Evolutionary conservation across 1,139 yeast species (phyloP).

Genomic region (Protomyces pachydermus): DNA sequence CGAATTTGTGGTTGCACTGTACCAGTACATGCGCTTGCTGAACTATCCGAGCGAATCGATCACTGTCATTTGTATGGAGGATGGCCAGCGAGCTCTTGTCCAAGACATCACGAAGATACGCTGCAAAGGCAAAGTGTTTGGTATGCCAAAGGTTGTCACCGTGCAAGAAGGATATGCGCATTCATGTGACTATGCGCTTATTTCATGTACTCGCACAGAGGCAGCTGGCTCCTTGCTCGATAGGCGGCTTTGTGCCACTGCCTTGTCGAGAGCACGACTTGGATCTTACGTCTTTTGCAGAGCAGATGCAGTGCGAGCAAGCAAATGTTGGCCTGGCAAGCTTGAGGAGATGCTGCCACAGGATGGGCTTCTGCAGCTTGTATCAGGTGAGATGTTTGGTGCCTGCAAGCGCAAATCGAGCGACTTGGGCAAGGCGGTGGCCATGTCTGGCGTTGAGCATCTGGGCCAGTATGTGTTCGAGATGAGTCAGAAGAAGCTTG

Average conservation of each 20-base stretch:
- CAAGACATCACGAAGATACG: conserved; percentile 36
- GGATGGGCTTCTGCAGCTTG: conserved; percentile 36
- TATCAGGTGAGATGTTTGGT: conserved; percentile 40
- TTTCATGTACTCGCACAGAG: conserved; percentile 38
- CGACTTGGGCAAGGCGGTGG: conserved; percentile 31
- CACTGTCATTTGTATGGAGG: conserved; percentile 45
- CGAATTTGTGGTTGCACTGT: conserved; percentile 49
- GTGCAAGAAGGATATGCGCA: conserved; percentile 38
- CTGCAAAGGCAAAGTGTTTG: conserved; percentile 37
- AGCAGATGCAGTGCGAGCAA: conserved; percentile 3
- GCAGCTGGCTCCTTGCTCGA: conserved; percentile 36
- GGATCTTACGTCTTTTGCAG: conserved; percentile 42
- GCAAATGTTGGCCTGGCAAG: conserved; percentile 2
- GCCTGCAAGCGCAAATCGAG: conserved; percentile 31
- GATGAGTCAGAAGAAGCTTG: conserved; percentile 38
- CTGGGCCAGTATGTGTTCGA: conserved; percentile 42
- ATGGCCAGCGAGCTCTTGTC: conserved; percentile 41
- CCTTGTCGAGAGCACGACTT: conserved; percentile 39
- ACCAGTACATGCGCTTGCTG: conserved; percentile 47
- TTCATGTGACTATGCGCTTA: conserved; percentile 38
- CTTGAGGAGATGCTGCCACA: conserved; percentile 28
- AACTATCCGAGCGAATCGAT: conserved; percentile 47
- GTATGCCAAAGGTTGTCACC: conserved; percentile 38
- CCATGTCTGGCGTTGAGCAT: conserved; percentile 41
- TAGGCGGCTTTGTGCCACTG: conserved; percentile 35